Conservation (phyloP, 2,329 filamentous ascomycete species). For the Scedosporium apiospermum region DNA sequence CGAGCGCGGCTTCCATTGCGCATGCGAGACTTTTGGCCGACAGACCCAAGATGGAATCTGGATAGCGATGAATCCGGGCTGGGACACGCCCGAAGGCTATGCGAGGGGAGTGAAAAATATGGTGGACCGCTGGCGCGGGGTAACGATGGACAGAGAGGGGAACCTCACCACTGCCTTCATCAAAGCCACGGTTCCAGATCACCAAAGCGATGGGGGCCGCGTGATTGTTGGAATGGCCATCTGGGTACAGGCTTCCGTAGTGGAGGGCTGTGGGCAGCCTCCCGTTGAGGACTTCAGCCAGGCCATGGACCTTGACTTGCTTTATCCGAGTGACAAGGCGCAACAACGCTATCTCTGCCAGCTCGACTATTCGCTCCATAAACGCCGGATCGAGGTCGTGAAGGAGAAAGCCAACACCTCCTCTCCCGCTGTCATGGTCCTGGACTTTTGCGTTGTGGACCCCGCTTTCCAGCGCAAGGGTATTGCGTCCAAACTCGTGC, state of each 20-base stretch:
- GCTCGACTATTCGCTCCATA: constrained; percentile 31
- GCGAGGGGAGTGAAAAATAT: constrained; percentile 25
- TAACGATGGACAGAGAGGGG: constrained; percentile 30
- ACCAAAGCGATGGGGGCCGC: constrained; percentile 15
- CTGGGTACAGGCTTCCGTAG: constrained; percentile 42
- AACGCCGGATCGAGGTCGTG: constrained; percentile 30
- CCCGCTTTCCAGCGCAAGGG: constrained; percentile 42
- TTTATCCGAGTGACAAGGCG: constrained; percentile 31
- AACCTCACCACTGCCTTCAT: constrained; percentile 40
- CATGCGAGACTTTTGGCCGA: constrained; percentile 31
- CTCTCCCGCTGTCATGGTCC: constrained; percentile 36
- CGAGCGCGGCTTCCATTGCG: constrained; percentile 14
- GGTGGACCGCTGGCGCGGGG: constrained; percentile 27
- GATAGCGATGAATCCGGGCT: constrained; percentile 41
- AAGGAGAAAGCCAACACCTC: constrained; percentile 25
- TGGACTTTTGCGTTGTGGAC: constrained; percentile 43
- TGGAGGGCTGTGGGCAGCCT: constrained; percentile 36
- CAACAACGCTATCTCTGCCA: constrained; percentile 38
- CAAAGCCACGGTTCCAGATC: constrained; percentile 38
- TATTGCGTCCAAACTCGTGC: constrained; percentile 32
- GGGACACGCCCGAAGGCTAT: constrained; percentile 39
- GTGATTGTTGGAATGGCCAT: constrained; percentile 42
- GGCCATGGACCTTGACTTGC: constrained; percentile 20
- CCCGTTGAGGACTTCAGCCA: constrained; percentile 22
- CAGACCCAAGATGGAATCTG: constrained; percentile 43